Conservation (phyloP, 352 stramenopile genomes). For the Pythium aphanidermatum region DNA sequence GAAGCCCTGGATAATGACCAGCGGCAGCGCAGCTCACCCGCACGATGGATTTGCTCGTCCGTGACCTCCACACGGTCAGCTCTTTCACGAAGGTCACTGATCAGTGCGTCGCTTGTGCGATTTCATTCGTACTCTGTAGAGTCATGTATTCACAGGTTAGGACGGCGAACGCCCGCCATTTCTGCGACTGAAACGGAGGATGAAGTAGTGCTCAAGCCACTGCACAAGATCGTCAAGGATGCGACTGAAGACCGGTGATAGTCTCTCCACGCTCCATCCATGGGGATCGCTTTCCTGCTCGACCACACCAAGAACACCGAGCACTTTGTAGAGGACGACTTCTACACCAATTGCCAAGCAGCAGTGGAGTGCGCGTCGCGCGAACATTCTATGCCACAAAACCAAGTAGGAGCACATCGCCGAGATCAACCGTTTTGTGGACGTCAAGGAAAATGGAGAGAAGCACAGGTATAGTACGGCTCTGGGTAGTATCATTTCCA, state of each 20-base stretch:
- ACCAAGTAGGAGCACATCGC: background rate
- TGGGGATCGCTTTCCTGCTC: background rate
- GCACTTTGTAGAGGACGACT: background rate
- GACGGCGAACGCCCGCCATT: no score
- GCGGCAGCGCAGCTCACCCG: background rate
- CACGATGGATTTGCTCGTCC: background rate
- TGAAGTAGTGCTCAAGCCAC: background rate
- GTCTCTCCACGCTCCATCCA: background rate
- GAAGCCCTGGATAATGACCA: background rate
- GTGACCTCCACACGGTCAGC: background rate
- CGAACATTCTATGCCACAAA: background rate
- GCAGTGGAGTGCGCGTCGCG: background rate
- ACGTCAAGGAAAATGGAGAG: background rate
- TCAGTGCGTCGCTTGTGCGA: no score
- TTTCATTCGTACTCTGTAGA: no score
- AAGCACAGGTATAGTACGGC: background rate
- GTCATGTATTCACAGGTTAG: no score
- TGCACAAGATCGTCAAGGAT: background rate
- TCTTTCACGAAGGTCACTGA: background rate
- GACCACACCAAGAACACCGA: background rate
- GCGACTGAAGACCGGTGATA: background rate
- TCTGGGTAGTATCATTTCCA: no score
- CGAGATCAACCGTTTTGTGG: background rate
- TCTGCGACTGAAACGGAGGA: no score
- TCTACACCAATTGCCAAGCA: background rate